These are phyloP conservation scores for Chalaropsis thielavioides DNA, from an alignment of 2,329 filamentous ascomycete species.

Conservation along the genomic window DNA sequence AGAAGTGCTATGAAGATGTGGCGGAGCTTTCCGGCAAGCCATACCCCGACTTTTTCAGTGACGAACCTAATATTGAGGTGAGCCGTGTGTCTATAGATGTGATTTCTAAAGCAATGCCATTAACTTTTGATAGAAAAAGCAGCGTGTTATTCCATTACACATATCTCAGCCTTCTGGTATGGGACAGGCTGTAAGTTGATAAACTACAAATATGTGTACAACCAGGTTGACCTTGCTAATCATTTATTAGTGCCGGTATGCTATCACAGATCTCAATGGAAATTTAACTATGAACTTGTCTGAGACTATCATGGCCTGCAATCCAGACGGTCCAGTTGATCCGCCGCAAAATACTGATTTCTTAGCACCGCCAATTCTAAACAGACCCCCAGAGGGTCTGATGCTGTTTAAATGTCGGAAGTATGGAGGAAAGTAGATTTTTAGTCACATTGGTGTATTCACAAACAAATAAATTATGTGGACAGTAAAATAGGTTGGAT, in stretches of 20 bases:
- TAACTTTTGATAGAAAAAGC: neutral
- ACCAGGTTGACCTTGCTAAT: neutral
- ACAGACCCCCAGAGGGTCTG: neutral
- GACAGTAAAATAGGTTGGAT: no score
- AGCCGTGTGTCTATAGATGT: neutral
- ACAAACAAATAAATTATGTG: neutral
- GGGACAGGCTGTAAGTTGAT: slow-evolving; percentile 10
- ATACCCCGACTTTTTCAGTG: slow-evolving; percentile 4
- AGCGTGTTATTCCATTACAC: neutral
- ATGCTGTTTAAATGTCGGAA: slow-evolving; percentile 9
- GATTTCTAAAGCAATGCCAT: neutral
- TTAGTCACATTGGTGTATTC: neutral
- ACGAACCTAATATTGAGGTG: neutral
- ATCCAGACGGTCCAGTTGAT: neutral
- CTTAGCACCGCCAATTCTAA: neutral
- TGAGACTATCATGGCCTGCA: slow-evolving; percentile 7
- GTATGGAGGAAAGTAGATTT: neutral
- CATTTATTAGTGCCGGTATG: neutral
- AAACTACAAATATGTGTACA: neutral
- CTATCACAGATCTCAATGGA: neutral
- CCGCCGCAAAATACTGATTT: neutral
- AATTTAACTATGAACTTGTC: slow-evolving; percentile 4
- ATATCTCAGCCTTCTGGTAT: slow-evolving; percentile 4
- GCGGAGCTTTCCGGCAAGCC: neutral
- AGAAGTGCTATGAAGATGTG: neutral